A percentile compares a stretch with the other conserved stretches of the same genome.
Evolutionary conservation across 768 basidiomycete genomes (phyloP).

Genomic region (Suillus lakei): DNA sequence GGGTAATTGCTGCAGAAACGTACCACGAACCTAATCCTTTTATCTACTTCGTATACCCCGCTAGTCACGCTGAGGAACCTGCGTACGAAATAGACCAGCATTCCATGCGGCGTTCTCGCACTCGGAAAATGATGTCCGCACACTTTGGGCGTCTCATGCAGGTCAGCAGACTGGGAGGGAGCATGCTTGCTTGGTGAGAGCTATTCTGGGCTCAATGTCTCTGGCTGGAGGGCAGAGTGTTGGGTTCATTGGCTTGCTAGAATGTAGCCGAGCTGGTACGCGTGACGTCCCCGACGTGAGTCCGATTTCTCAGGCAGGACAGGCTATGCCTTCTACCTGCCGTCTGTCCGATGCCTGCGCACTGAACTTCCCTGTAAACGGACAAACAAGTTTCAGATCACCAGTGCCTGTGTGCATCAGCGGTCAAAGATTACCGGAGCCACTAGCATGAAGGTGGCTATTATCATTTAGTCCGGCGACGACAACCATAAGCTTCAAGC

Average conservation of each 20-base stretch:
- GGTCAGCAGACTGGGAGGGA: constrained; percentile 14
- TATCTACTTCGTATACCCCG: constrained; percentile 15
- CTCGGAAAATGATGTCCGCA: not conserved
- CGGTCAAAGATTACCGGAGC: not conserved
- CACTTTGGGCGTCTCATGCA: not conserved
- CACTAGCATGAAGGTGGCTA: not conserved
- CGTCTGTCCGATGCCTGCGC: not conserved
- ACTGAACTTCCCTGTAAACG: not conserved
- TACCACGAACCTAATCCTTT: constrained; percentile 6
- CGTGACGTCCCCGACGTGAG: not conserved
- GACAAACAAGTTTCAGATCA: not conserved
- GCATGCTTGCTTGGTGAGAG: not conserved
- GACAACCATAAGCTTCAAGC: not conserved
- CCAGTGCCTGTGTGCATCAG: not conserved
- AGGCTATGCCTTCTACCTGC: not conserved
- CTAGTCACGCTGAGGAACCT: not conserved
- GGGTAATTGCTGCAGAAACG: not conserved
- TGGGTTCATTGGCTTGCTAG: not conserved
- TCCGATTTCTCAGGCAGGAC: constrained; percentile 7
- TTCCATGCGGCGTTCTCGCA: constrained; percentile 7
- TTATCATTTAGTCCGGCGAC: not conserved
- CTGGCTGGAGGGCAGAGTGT: constrained; percentile 1
- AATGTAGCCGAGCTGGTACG: not conserved
- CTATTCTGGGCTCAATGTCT: constrained; percentile 11
- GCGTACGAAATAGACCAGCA: not conserved